Evolutionary conservation across 805 yeast species (phyloP).

Genomic region (Torulaspora maleeae): DNA sequence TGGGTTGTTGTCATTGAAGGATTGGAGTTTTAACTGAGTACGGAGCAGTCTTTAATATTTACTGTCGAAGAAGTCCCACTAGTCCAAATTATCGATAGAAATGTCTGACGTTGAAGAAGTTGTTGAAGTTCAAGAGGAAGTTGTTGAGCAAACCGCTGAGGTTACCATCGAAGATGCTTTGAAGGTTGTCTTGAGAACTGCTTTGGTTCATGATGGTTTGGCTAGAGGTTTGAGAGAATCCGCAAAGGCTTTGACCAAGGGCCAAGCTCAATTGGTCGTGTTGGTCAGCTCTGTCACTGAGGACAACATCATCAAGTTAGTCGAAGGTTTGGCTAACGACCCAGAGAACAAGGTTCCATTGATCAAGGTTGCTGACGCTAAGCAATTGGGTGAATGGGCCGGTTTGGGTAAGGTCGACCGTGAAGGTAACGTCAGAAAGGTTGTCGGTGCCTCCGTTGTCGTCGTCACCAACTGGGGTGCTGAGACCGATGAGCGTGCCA

Average conservation of each 20-base stretch:
- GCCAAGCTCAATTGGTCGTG: conserved; percentile 97
- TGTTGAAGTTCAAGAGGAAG: conserved; percentile 79
- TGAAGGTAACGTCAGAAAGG: conserved; percentile 99
- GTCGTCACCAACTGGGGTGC: conserved; percentile 99
- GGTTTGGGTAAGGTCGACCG: conserved; percentile 99
- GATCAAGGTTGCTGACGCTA: conserved; percentile 99
- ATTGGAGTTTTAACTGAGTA: conserved; percentile 29
- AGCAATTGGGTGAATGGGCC: conserved; percentile 99
- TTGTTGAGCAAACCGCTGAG: conserved; percentile 77
- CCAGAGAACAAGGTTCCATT: conserved; percentile 94
- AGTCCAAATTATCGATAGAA: conserved; percentile 27
- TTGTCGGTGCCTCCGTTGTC: conserved; percentile 99
- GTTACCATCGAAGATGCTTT: conserved; percentile 97
- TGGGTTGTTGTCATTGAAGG: background rate
- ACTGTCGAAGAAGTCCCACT: conserved; percentile 72
- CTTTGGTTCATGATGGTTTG: conserved; percentile 98
- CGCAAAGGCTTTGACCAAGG: conserved; percentile 94
- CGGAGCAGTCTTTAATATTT: conserved; percentile 49
- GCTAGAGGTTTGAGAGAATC: conserved; percentile 99
- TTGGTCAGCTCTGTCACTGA: conserved; percentile 98
- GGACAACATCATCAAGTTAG: conserved; percentile 91
- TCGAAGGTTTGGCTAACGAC: conserved; percentile 99
- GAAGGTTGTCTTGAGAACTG: conserved; percentile 95
- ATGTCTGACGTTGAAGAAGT: conserved; percentile 95
- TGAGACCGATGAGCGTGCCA: conserved; percentile 94